These are phyloP conservation scores for Coniferiporia sulphurascens DNA, from an alignment of 1,284 basidiomycete genomes.

Conservation along the genomic window DNA sequence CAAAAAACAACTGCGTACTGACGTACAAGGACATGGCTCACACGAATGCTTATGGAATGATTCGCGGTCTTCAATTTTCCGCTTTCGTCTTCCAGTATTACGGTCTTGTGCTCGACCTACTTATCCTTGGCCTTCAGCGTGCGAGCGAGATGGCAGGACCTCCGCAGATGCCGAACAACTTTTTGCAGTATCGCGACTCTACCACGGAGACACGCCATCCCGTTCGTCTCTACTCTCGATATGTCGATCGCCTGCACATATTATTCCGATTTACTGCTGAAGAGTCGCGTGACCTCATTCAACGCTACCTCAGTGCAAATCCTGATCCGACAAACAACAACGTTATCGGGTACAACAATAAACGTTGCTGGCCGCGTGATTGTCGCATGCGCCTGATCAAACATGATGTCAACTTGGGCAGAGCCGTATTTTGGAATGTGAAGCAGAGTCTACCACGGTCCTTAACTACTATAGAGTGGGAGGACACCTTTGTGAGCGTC, in stretches of 20 bases:
- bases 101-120: slow-evolving; percentile 84
- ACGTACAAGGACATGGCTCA: slow-evolving; percentile 96
- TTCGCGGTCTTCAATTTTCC: slow-evolving; percentile 93
- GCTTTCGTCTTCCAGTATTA: slow-evolving; percentile 98
- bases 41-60: slow-evolving; percentile 88
- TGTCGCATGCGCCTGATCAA: slow-evolving; percentile 99
- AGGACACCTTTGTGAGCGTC: slow-evolving; percentile 93
- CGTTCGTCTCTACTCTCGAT: slow-evolving; percentile 91
- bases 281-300: slow-evolving; percentile 95
- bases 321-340: slow-evolving; percentile 99
- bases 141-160: slow-evolving; percentile 97
- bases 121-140: slow-evolving; percentile 90
- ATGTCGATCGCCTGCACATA: slow-evolving; percentile 90
- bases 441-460: slow-evolving; percentile 96
- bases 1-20: slow-evolving; percentile 87
- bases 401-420: slow-evolving; percentile 97
- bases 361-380: slow-evolving; percentile 98
- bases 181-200: slow-evolving; percentile 92
- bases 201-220: slow-evolving; percentile 92
- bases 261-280: slow-evolving; percentile 99
- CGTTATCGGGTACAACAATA: slow-evolving; percentile 98
- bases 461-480: slow-evolving; percentile 98
- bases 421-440: slow-evolving; percentile 99
- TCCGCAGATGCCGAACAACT: slow-evolving; percentile 92
- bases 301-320: slow-evolving; percentile 94